phyloP scores from a whole-genome alignment of 768 basidiomycete genomes.

The Rhodotorula babjevae region DNA sequence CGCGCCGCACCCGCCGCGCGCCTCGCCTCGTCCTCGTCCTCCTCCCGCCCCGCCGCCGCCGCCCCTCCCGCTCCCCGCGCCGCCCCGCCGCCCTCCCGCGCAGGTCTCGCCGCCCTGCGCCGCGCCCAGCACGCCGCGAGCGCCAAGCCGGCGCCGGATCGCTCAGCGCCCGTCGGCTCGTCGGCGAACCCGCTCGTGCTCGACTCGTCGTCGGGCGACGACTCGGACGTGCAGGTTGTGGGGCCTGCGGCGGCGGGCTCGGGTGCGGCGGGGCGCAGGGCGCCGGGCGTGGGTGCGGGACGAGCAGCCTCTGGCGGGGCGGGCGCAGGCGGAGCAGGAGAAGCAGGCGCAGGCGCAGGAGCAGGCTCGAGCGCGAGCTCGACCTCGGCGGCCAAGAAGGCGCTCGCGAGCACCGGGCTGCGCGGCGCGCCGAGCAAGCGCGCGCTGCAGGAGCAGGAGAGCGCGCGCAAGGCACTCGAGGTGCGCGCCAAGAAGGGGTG shows the following conservation, averaged over 20 bases:
- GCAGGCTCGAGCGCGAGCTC: neutral
- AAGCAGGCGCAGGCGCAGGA: neutral
- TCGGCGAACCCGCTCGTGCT: conserved; percentile 20
- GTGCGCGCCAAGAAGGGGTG: conserved; percentile 40
- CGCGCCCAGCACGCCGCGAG: conserved; percentile 22
- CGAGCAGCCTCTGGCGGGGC: no score
- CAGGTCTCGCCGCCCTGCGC: conserved; percentile 26
- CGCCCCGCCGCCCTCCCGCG: neutral
- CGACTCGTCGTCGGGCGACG: conserved; percentile 2
- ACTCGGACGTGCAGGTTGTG: conserved; percentile 28
- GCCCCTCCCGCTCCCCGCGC: neutral
- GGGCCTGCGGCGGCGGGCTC: no score
- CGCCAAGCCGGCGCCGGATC: neutral
- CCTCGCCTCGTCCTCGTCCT: neutral
- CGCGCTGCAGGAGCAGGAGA: conserved; percentile 30
- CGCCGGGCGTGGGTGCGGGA: no score
- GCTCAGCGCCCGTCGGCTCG: neutral
- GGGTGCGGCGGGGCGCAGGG: no score
- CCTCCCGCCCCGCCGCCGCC: neutral
- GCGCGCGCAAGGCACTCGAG: conserved; percentile 31
- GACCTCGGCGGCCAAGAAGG: neutral
- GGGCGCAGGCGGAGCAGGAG: no score
- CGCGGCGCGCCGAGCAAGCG: conserved; percentile 19
- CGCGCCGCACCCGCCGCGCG: no score
- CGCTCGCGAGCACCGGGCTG: neutral